A percentile compares a stretch with the other conserved stretches of the same genome.
phyloP scores from a whole-genome alignment of 805 yeast species.

The Yarrowia sp. region DNA sequence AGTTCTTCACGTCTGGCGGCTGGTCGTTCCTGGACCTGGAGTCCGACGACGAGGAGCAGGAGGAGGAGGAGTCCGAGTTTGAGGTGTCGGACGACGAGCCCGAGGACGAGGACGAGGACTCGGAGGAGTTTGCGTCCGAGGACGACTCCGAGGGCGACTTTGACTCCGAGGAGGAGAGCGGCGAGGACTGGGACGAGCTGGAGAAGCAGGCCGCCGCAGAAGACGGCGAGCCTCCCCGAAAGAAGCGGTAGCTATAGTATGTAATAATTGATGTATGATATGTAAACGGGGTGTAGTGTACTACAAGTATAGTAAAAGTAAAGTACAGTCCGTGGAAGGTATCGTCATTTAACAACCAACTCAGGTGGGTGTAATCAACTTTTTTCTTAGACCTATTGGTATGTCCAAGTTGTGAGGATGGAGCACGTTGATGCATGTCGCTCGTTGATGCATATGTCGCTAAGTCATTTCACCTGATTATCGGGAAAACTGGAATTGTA shows the following conservation, averaged over 20 bases:
- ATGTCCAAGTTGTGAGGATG: too few relatives aligned
- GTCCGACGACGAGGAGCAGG: slow-evolving; percentile 82
- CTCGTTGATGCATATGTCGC: too few relatives aligned
- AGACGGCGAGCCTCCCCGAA: slow-evolving; percentile 46
- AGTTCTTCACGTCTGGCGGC: slow-evolving; percentile 93
- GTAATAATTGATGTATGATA: slow-evolving; percentile 11
- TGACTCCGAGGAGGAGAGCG: slow-evolving; percentile 47
- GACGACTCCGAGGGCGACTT: slow-evolving; percentile 51
- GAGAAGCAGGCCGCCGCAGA: slow-evolving; percentile 61
- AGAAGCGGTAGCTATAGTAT: slow-evolving; percentile 39
- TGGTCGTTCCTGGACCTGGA: slow-evolving; percentile 93
- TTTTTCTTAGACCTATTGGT: too few relatives aligned
- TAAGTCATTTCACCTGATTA: too few relatives aligned
- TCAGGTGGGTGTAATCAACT: too few relatives aligned
- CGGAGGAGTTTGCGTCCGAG: slow-evolving; percentile 52
- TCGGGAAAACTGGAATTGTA: too few relatives aligned
- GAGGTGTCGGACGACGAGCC: slow-evolving; percentile 68
- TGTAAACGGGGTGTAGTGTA: background rate
- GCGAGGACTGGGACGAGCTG: slow-evolving; percentile 66
- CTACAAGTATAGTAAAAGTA: too few relatives aligned
- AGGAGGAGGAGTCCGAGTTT: slow-evolving; percentile 67
- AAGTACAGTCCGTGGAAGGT: too few relatives aligned
- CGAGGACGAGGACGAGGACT: slow-evolving; percentile 59
- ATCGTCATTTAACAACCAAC: too few relatives aligned
- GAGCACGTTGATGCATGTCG: too few relatives aligned